Evolutionary conservation across 2,329 filamentous ascomycete genomes (phyloP).

Genomic region (Zelopaecilomyces penicillatus): DNA sequence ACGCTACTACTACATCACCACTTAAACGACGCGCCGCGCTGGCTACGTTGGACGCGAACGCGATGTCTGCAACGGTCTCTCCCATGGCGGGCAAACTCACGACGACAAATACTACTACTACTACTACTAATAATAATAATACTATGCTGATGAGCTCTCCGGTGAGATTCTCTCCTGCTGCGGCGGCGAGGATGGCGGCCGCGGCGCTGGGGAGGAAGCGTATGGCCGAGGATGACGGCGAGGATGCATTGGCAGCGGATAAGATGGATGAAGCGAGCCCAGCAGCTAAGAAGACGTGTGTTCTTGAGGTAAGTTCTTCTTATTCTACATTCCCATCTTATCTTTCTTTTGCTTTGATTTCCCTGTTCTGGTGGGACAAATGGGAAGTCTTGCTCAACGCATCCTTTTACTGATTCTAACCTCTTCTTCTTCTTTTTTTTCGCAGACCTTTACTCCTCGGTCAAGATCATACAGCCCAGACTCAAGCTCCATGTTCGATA

Average conservation of each 20-base stretch:
- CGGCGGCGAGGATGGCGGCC: neutral
- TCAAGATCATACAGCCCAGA: constrained; percentile 30
- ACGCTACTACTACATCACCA: constrained; percentile 22
- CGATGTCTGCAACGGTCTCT: constrained; percentile 17
- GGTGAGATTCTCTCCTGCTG: neutral
- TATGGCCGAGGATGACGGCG: constrained; percentile 15
- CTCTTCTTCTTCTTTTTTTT: too few relatives aligned
- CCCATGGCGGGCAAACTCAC: constrained; percentile 12
- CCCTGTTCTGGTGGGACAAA: too few relatives aligned
- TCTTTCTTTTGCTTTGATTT: neutral
- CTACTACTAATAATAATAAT: too few relatives aligned
- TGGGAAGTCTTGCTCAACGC: too few relatives aligned
- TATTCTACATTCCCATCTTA: neutral
- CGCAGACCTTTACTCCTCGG: neutral
- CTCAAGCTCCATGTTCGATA: constrained; percentile 43
- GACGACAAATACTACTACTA: constrained; percentile 5
- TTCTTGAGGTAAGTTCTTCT: constrained; percentile 21
- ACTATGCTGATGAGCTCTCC: constrained; percentile 2
- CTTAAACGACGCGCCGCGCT: constrained; percentile 42
- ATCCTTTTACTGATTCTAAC: too few relatives aligned
- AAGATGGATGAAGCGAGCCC: constrained; percentile 7
- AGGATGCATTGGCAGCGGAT: constrained; percentile 2
- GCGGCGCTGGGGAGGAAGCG: constrained; percentile 20
- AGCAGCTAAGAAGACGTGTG: constrained; percentile 25
- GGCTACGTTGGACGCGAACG: constrained; percentile 38